Evolutionary conservation across 2,329 filamentous ascomycete species (phyloP).

Genomic region (Nakataea oryzae): DNA sequence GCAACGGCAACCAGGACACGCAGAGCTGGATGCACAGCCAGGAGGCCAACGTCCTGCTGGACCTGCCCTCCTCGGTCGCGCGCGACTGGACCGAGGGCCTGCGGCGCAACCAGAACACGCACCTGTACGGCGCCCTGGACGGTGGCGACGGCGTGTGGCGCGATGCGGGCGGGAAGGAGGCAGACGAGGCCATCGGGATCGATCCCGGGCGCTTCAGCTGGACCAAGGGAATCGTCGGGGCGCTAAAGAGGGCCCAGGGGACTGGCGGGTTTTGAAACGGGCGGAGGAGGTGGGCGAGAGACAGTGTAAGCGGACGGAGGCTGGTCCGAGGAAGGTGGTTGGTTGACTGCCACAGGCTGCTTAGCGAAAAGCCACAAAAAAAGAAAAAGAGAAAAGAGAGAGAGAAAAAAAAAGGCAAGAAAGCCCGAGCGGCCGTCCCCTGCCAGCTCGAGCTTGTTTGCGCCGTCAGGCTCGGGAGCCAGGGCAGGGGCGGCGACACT

Average conservation of each 20-base stretch:
- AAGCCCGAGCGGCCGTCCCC: too few relatives aligned
- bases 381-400: neutral
- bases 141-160: constrained; percentile 52
- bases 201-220: constrained; percentile 46
- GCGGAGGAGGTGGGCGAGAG: too few relatives aligned
- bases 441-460: too few relatives aligned
- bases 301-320: too few relatives aligned
- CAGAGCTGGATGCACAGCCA: constrained; percentile 72
- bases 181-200: constrained; percentile 37
- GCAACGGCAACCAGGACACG: constrained; percentile 72
- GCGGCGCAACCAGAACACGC: constrained; percentile 51
- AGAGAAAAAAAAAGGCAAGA: neutral
- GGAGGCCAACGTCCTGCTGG: constrained; percentile 68
- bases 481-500: too few relatives aligned
- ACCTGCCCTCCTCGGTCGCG: constrained; percentile 47
- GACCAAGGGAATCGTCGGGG: constrained; percentile 46
- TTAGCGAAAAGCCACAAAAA: too few relatives aligned
- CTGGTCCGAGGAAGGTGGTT: too few relatives aligned
- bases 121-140: constrained; percentile 41
- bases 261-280: constrained; percentile 36
- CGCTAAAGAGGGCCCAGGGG: constrained; percentile 46
- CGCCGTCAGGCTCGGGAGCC: too few relatives aligned
- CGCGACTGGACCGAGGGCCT: constrained; percentile 46
- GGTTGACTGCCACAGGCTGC: too few relatives aligned
- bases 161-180: constrained; percentile 36